A percentile compares a stretch with the other conserved stretches of the same genome.
Conservation (phyloP, 169 alveolate genomes). For the Amoebophrya sp. region DNA sequence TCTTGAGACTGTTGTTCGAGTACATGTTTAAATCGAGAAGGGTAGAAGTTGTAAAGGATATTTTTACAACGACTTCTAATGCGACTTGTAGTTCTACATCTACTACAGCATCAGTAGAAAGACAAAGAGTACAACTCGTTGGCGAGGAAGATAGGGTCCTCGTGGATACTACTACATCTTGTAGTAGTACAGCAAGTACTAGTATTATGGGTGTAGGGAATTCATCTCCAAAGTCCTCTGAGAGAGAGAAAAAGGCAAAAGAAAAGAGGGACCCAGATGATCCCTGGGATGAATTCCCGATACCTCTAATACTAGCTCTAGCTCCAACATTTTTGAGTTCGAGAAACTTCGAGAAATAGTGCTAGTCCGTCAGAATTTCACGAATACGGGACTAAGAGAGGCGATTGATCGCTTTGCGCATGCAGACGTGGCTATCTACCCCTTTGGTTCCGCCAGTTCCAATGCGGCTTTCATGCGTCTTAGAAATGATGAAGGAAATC, state of each 20-base stretch:
- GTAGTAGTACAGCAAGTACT: neutral
- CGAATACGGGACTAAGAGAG: neutral
- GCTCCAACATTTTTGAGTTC: neutral
- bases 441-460: neutral
- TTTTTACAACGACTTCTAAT: too few species aligned
- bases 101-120: too few species aligned
- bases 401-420: neutral
- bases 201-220: neutral
- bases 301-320: neutral
- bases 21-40: too few species aligned
- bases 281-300: neutral
- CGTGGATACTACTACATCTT: neutral
- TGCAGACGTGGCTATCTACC: slow-evolving; percentile 3
- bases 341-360: neutral
- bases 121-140: too few species aligned
- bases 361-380: neutral
- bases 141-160: too few species aligned
- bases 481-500: neutral
- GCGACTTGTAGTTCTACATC: too few species aligned
- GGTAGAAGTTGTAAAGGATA: too few species aligned
- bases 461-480: neutral
- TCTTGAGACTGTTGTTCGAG: too few species aligned
- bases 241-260: neutral
- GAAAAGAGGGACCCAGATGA: neutral
- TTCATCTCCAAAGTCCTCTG: neutral